phyloP scores from a whole-genome alignment of 768 basidiomycete genomes.

The Tylopilus vinaceipallidus region DNA sequence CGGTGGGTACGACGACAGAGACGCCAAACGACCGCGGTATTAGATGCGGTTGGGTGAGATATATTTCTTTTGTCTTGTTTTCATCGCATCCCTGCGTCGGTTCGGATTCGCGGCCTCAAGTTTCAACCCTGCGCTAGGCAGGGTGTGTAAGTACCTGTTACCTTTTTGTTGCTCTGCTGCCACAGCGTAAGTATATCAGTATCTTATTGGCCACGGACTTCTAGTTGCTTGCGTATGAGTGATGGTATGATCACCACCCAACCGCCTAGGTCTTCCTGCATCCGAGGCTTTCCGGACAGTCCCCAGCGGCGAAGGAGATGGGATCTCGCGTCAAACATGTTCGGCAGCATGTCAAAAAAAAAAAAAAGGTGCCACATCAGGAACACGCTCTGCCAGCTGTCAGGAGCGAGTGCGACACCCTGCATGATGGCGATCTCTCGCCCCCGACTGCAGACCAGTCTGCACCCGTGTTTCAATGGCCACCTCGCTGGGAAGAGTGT shows the following conservation, averaged over 20 bases:
- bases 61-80: constrained; percentile 27
- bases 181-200: constrained; percentile 37
- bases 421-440: neutral
- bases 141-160: constrained; percentile 36
- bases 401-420: neutral
- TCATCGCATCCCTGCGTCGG: constrained; percentile 18
- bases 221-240: constrained; percentile 6
- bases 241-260: constrained; percentile 4
- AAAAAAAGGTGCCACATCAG: constrained; percentile 24
- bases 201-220: constrained; percentile 24
- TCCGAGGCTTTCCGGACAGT: neutral
- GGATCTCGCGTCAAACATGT: constrained; percentile 16
- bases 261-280: neutral
- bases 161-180: constrained; percentile 27
- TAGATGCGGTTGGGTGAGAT: constrained; percentile 45
- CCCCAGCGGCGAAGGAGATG: constrained; percentile 1
- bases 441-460: neutral
- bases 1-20: constrained; percentile 80
- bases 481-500: too few species aligned
- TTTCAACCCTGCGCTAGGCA: constrained; percentile 27
- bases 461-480: neutral
- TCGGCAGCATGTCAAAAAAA: constrained; percentile 18
- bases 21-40: constrained; percentile 78
- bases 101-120: constrained; percentile 27
- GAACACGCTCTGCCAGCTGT: constrained; percentile 9